Base-by-base conservation (phyloP, 73 alveolate species). In the Paramecium octaurelia region DNA sequence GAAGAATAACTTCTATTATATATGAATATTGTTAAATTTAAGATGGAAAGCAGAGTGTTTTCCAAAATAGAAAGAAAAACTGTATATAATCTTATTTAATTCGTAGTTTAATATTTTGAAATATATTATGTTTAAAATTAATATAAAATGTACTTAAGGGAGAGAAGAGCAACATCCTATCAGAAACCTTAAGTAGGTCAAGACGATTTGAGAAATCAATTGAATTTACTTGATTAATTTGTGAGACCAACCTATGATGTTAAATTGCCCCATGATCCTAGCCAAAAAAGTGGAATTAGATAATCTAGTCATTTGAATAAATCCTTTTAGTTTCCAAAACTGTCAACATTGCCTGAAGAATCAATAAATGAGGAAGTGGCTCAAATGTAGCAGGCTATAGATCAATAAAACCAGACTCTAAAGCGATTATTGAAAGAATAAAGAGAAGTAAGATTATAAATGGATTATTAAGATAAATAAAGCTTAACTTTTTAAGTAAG, bases 401-500 rank as follows among this genome's bases (percentile, higher is more conserved):
- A 73, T 36, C 35, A 73, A 36, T 73, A 73, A 40, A 73, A 73
- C 46, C n/a, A 34, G 46, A 14, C 57, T 21, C 87, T 73, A 8
- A 73, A 73, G 46, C 20, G 59, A 40, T 40, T 73, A 73, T 73
- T 73, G 14, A 73, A 73, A 38, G 87, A 73, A 73, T 38, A 73
- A 73, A 73, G 59, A 73, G 87, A 73, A 36, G 87, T 73, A 73
- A 54, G 69, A 54, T 16, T 73, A 36, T 40, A 36, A 34, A 29
- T 73, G 38, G 20, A 73, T 73, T 27, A 36, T 73, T 4, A 73
- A 73, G 87, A 16, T 73, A 12, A 40, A 40, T 36, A 36, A 21
- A 73, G 59, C 57, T 73, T 73, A 12, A 36, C 64, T 34, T 6
- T 73, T 73, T 23, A 73, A 73, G 35, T 8, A 40, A 73, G 87